phyloP scores from a whole-genome alignment of 352 stramenopile species.

The Aphanomyces stellatus region DNA sequence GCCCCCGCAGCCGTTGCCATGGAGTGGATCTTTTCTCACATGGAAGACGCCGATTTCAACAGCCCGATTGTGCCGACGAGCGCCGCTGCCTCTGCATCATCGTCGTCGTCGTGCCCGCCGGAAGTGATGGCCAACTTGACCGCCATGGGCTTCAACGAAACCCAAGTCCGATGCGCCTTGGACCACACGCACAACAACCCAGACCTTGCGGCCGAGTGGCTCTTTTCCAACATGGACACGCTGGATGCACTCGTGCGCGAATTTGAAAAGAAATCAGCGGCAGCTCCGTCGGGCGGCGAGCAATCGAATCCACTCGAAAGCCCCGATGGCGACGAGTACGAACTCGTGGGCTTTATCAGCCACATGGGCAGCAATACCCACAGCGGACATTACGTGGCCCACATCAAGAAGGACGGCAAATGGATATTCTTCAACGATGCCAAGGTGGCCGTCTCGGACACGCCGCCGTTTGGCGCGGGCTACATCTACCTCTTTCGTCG shows the following conservation, averaged over 20 bases:
- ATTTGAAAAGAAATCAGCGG: conserved; percentile 41
- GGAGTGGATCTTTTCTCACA: conserved; percentile 98
- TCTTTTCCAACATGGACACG: conserved; percentile 97
- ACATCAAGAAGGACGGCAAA: conserved; percentile 94
- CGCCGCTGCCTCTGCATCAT: conserved; percentile 2
- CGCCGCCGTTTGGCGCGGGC: conserved; percentile 89
- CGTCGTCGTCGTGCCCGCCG: conserved; percentile 13
- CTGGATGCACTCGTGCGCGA: conserved; percentile 86
- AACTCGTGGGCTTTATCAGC: conserved; percentile 96
- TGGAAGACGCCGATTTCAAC: conserved; percentile 97
- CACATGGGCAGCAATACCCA: conserved; percentile 98
- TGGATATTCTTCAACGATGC: conserved; percentile 99
- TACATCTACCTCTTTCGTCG: conserved; percentile 95
- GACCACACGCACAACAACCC: conserved; percentile 86
- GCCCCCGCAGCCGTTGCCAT: conserved; percentile 90
- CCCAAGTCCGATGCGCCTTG: conserved; percentile 89
- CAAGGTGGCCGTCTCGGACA: conserved; percentile 94
- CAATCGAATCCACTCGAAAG: conserved; percentile 49
- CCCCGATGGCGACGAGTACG: conserved; percentile 67
- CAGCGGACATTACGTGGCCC: conserved; percentile 97
- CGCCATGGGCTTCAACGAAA: conserved; percentile 84
- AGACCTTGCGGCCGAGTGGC: conserved; percentile 95
- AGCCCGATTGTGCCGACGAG: conserved; percentile 56
- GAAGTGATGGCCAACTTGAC: conserved; percentile 58
- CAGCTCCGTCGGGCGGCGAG: conserved; percentile 18